These are phyloP conservation scores for Paracorniculantispora psalliotae DNA, from an alignment of 2,329 filamentous ascomycete genomes.

Conservation along the genomic window DNA sequence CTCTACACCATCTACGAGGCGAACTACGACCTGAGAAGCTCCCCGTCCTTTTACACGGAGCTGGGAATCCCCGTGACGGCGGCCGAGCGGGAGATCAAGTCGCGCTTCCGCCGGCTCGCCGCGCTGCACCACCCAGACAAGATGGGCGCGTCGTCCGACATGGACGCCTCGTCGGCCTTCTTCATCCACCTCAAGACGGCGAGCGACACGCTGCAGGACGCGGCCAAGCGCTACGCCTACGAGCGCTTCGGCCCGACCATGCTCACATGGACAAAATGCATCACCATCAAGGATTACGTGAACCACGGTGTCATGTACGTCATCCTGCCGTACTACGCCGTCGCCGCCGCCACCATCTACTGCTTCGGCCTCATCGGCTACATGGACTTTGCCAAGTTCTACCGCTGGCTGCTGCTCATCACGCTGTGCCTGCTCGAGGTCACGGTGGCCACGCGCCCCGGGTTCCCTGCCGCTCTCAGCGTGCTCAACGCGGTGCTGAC, in stretches of 20 bases:
- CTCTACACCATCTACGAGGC: constrained; percentile 90
- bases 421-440: constrained; percentile 53
- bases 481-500: constrained; percentile 42
- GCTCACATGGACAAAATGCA: constrained; percentile 59
- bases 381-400: constrained; percentile 61
- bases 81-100: constrained; percentile 73
- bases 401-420: constrained; percentile 56
- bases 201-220: constrained; percentile 75
- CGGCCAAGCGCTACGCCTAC: constrained; percentile 77
- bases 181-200: constrained; percentile 83
- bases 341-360: constrained; percentile 54
- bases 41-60: constrained; percentile 73
- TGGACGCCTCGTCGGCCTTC: constrained; percentile 34
- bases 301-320: constrained; percentile 56
- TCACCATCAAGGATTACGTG: constrained; percentile 69
- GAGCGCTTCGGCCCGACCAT: constrained; percentile 79
- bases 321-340: constrained; percentile 57
- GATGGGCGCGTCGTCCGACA: constrained; percentile 28
- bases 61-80: constrained; percentile 66
- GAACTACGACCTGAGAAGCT: constrained; percentile 69
- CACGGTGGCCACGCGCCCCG: constrained; percentile 50
- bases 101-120: constrained; percentile 73
- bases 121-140: constrained; percentile 83
- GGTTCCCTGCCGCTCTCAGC: constrained; percentile 42
- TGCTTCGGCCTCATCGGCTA: constrained; percentile 61